Evolutionary conservation across 306 rosid species (phyloP), one percentile per base, ranked within the genome.

Genomic region (Cucumis cinereus): DNA sequence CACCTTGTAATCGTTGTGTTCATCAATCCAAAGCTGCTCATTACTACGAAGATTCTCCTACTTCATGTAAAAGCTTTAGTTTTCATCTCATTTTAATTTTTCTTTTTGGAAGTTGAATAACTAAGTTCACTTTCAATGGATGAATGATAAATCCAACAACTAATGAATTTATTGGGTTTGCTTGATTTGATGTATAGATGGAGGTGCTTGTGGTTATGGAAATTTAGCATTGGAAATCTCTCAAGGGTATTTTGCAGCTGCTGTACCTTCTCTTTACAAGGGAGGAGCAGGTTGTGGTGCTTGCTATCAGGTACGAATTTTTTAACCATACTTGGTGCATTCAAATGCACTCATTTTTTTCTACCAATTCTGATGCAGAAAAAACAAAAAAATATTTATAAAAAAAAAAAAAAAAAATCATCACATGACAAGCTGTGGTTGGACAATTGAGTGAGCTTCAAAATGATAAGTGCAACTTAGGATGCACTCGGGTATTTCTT

Each of bases 171-270:
- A 45, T 12, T 45, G 14, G 52, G 0, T 41, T 9, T 10, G 47
- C 47, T 13, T 60, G 35, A 2, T 16, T 62, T 17, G 70, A 35
- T 33, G 0, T 17, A n/a, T n/a, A 84, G 89, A 87, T 91, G 96
- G 89, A 75, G 97, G 98, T 75, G 97, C 97, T 35, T 93, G 98
- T 88, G 97, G 90, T 35, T 93, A 91, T 84, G 93, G 88, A 9
- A 81, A 88, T 9, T 79, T 87, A 59, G 96, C 96, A 12, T 52
- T 86, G 10, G 88, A 75, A 58, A 40, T 91, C 5, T 64, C 82
- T 57, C 79, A 82, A 54, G 96, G 90, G 56, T 78, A 83, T 69
- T 77, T 90, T 57, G 92, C 97, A 7, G 98, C 86, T 63, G 96
- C 74, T 36, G 90, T 82, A 62, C 66, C 93, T 81, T 66, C 94